Evolutionary conservation across 139 green algal genomes (phyloP).

Genomic region (Trebouxia sp.): DNA sequence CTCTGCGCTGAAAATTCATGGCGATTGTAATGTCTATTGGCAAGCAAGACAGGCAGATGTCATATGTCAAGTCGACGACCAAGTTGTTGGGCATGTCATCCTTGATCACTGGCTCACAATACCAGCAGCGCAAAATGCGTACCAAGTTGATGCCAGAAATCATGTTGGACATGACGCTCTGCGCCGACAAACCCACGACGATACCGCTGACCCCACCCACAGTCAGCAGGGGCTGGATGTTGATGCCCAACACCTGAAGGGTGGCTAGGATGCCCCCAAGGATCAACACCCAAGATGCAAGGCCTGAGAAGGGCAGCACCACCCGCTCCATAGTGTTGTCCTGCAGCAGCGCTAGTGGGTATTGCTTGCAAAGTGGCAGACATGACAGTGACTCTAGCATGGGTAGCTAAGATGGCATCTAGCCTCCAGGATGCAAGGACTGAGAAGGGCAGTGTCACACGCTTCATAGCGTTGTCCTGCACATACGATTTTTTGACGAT

Average conservation of each 20-base stretch:
- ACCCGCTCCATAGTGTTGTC: constrained; percentile 39
- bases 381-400: too few species aligned
- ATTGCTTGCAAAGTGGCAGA: not conserved
- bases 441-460: constrained; percentile 35
- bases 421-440: constrained; percentile 38
- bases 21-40: too few species aligned
- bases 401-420: constrained; percentile 1
- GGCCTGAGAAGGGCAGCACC: constrained; percentile 36
- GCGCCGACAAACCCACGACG: constrained; percentile 42
- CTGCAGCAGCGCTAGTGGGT: constrained; percentile 13
- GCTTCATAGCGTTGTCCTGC: constrained; percentile 38
- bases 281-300: constrained; percentile 40
- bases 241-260: constrained; percentile 45
- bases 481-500: too few species aligned
- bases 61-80: too few species aligned
- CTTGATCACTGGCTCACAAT: constrained; percentile 9
- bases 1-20: too few species aligned
- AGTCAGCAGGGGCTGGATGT: constrained; percentile 49
- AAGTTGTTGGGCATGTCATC: too few species aligned
- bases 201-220: constrained; percentile 43
- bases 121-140: too few species aligned
- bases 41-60: too few species aligned
- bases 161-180: constrained; percentile 51
- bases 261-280: constrained; percentile 23
- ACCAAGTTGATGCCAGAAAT: constrained; percentile 56